Evolutionary conservation across 176 grass and related monocot genomes (phyloP).

Genomic region (Pontederia crassipes): DNA sequence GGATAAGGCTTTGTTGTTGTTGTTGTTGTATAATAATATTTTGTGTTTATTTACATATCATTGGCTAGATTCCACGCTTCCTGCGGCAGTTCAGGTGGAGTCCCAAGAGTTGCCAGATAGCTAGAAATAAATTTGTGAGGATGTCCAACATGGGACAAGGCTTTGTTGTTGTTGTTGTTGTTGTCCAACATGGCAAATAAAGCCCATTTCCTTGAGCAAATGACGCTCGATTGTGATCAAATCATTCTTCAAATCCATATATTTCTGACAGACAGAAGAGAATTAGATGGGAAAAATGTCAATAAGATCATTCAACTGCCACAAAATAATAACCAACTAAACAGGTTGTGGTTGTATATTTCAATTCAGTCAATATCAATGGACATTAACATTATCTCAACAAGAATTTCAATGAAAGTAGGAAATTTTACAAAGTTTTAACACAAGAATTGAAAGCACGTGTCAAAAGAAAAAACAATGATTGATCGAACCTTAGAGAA

Average conservation of each 20-base stretch:
- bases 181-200: conserved; percentile 90
- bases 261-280: conserved; percentile 34
- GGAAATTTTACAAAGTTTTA: background rate
- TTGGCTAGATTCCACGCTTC: conserved; percentile 97
- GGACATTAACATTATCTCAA: too few relatives aligned
- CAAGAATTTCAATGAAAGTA: background rate
- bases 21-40: background rate
- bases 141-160: conserved; percentile 80
- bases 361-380: too few relatives aligned
- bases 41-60: conserved; percentile 47
- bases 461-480: background rate
- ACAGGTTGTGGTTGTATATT: too few relatives aligned
- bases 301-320: conserved; percentile 2
- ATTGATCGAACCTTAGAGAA: conserved; percentile 37
- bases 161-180: too few relatives aligned
- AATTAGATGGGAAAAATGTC: background rate
- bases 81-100: conserved; percentile 54
- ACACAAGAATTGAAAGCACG: background rate
- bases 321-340: background rate
- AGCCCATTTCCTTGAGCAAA: conserved; percentile 83
- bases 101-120: conserved; percentile 69
- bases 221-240: conserved; percentile 70
- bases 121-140: conserved; percentile 94
- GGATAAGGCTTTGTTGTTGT: too few relatives aligned
- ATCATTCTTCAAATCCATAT: conserved; percentile 55